A percentile compares a stretch with the other conserved stretches of the same genome.
Evolutionary conservation across 1,284 basidiomycete genomes (phyloP).

Genomic region (Schizopora paradoxa): DNA sequence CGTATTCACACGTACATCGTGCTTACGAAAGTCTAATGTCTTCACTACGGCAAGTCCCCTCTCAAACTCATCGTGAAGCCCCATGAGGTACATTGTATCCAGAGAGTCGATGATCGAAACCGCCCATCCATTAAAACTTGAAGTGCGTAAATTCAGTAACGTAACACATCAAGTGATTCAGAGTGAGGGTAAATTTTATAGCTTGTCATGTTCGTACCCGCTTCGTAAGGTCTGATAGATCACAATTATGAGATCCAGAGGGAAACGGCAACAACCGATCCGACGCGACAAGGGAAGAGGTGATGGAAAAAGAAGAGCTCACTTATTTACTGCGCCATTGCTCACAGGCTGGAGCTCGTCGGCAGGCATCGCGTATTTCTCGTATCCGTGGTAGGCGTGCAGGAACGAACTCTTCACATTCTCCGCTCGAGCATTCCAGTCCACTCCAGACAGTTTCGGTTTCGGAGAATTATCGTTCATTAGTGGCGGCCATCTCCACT

Average conservation of each 20-base stretch:
- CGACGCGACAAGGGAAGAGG: neutral
- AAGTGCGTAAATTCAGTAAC: neutral
- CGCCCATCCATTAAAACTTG: constrained; percentile 81
- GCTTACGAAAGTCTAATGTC: neutral
- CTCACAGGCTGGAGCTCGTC: constrained; percentile 50
- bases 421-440: constrained; percentile 25
- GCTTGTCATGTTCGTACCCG: too few relatives aligned
- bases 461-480: neutral
- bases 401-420: constrained; percentile 50
- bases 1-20: neutral
- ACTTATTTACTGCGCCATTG: constrained; percentile 29
- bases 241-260: too few relatives aligned
- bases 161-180: too few relatives aligned
- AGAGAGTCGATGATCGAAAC: constrained; percentile 78
- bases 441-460: too few relatives aligned
- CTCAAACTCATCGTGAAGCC: constrained; percentile 68
- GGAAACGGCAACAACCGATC: too few relatives aligned
- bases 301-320: constrained; percentile 15
- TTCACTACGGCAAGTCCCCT: constrained; percentile 47
- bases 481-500: too few relatives aligned
- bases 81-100: constrained; percentile 88
- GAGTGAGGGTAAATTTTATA: too few relatives aligned
- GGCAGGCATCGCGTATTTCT: constrained; percentile 44
- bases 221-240: too few relatives aligned
- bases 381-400: constrained; percentile 50